phyloP scores from a whole-genome alignment of 805 yeast genomes.

The Metschnikowia borealis region DNA sequence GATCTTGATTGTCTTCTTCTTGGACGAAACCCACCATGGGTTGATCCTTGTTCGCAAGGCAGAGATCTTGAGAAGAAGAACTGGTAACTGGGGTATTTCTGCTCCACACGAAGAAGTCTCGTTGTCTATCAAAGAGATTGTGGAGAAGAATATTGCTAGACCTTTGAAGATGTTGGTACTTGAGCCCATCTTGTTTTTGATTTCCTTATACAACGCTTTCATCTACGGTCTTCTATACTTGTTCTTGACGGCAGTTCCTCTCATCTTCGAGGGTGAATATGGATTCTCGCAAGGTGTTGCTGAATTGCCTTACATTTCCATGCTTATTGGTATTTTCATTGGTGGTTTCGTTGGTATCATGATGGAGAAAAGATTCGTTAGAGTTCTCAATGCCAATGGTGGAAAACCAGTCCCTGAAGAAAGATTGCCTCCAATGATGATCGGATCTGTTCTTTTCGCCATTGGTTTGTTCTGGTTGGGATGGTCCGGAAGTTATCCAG shows the following conservation, averaged over 20 bases:
- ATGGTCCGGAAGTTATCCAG: slow-evolving; percentile 19
- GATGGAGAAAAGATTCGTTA: slow-evolving; percentile 52
- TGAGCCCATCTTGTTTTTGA: slow-evolving; percentile 69
- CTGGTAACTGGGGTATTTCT: slow-evolving; percentile 79
- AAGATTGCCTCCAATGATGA: slow-evolving; percentile 20
- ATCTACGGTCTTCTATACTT: slow-evolving; percentile 77
- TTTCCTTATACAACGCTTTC: slow-evolving; percentile 71
- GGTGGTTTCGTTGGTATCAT: slow-evolving; percentile 54
- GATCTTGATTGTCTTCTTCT: slow-evolving; percentile 39
- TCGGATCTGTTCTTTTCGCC: slow-evolving; percentile 15
- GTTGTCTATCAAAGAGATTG: slow-evolving; percentile 44
- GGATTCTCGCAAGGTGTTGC: slow-evolving; percentile 57
- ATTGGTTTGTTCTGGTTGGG: slow-evolving; percentile 20
- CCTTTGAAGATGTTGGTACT: slow-evolving; percentile 63
- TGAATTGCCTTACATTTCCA: slow-evolving; percentile 75
- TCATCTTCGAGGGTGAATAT: slow-evolving; percentile 51
- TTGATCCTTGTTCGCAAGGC: slow-evolving; percentile 63
- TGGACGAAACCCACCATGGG: slow-evolving; percentile 71
- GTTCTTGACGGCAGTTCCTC: slow-evolving; percentile 71
- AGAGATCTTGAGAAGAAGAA: slow-evolving; percentile 52
- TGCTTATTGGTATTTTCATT: slow-evolving; percentile 62
- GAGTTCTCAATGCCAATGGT: slow-evolving; percentile 29
- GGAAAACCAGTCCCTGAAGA: slow-evolving; percentile 22
- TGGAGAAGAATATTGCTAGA: slow-evolving; percentile 57
- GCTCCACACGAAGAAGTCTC: slow-evolving; percentile 60